These are phyloP conservation scores for Salix suchowensis DNA, from an alignment of 345 rosid genomes.

Conservation along the genomic window DNA sequence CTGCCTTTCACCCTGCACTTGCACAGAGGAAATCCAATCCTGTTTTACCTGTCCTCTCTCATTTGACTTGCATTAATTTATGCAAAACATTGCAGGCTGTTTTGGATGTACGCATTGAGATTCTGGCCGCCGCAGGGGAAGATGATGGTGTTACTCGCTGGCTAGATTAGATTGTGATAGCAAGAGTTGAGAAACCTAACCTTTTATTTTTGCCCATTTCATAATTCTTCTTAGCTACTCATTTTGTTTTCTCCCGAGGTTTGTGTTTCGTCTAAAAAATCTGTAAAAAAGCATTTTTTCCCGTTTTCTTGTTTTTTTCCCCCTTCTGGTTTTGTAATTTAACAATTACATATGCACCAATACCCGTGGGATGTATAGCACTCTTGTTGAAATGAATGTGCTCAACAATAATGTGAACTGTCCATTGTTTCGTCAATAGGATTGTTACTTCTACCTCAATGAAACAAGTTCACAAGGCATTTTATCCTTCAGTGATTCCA, in stretches of 20 bases:
- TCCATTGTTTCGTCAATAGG: not conserved
- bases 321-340: not conserved
- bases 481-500: not conserved
- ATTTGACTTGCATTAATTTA: constrained; percentile 9
- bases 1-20: not conserved
- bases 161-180: constrained; percentile 53
- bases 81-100: constrained; percentile 55
- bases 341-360: not conserved
- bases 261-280: constrained; percentile 20
- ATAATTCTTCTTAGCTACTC: not conserved
- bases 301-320: not conserved
- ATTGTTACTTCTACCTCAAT: not conserved
- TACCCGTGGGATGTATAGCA: not conserved
- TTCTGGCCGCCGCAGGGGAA: constrained; percentile 71
- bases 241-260: constrained; percentile 13
- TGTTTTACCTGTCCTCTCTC: not conserved
- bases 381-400: not conserved
- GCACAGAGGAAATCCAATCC: not conserved
- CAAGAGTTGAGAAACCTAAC: constrained; percentile 4
- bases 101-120: constrained; percentile 71
- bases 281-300: constrained; percentile 39
- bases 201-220: constrained; percentile 1
- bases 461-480: not conserved
- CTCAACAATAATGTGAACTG: not conserved
- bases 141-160: constrained; percentile 90